Conservation (phyloP, 1,284 basidiomycete genomes). For the Heterobasidion irregulare region DNA sequence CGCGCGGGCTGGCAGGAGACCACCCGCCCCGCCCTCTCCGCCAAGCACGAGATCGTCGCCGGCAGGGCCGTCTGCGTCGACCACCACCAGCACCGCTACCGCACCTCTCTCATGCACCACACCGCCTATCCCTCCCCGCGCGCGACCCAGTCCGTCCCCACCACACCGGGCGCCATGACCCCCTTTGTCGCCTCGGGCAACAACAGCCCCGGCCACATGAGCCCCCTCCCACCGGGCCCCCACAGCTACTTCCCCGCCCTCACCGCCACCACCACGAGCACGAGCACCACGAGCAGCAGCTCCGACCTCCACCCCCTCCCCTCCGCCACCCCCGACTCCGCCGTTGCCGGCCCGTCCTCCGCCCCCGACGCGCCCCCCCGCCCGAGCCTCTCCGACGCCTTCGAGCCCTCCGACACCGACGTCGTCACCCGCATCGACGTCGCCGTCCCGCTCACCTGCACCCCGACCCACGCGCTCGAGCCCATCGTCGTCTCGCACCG, state of each 20-base stretch:
- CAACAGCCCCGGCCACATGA: neutral
- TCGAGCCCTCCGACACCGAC: conserved; percentile 29
- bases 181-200: neutral
- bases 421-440: conserved; percentile 39
- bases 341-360: neutral
- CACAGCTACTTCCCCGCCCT: neutral
- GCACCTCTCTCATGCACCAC: conserved; percentile 19
- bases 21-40: conserved; percentile 52
- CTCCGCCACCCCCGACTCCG: neutral
- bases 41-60: conserved; percentile 65
- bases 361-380: neutral
- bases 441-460: conserved; percentile 41
- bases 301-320: neutral
- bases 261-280: neutral
- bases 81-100: conserved; percentile 26
- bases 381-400: conserved; percentile 3
- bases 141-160: conserved; percentile 13
- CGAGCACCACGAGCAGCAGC: neutral
- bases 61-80: conserved; percentile 47
- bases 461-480: conserved; percentile 57
- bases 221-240: neutral
- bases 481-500: conserved; percentile 73
- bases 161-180: conserved; percentile 5
- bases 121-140: conserved; percentile 7
- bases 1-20: conserved; percentile 52